These are phyloP conservation scores for Pythium coloratum DNA, from an alignment of 352 stramenopile species.

Conservation along the genomic window DNA sequence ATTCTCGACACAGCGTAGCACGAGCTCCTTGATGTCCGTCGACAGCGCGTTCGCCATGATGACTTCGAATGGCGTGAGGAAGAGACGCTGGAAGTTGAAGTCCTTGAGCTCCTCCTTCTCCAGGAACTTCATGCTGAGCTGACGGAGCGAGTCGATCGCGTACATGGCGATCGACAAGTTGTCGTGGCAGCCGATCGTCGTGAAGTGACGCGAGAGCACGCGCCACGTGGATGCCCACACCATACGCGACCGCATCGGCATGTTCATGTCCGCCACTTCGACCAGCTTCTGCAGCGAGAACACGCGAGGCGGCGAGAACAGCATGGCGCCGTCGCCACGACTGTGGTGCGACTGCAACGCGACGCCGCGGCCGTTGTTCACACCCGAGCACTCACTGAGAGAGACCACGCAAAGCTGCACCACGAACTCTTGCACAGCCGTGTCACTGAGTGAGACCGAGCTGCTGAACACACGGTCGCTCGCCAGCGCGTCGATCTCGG, in stretches of 20 bases:
- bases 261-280: constrained; percentile 99
- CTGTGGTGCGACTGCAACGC: constrained; percentile 23
- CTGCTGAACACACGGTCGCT: constrained; percentile 93
- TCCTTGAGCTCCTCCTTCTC: constrained; percentile 97
- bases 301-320: constrained; percentile 87
- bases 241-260: constrained; percentile 94
- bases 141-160: constrained; percentile 98
- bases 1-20: constrained; percentile 91
- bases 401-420: constrained; percentile 89
- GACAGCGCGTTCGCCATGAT: constrained; percentile 89
- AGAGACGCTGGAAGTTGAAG: constrained; percentile 99
- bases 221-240: constrained; percentile 99
- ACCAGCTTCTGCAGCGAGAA: constrained; percentile 99
- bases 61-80: constrained; percentile 97
- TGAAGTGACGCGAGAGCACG: constrained; percentile 97
- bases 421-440: constrained; percentile 89
- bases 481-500: constrained; percentile 81
- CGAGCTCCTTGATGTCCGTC: constrained; percentile 88
- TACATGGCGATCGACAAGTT: constrained; percentile 98
- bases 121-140: constrained; percentile 99
- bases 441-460: constrained; percentile 75
- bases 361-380: constrained; percentile 41
- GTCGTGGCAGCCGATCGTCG: constrained; percentile 95
- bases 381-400: constrained; percentile 85
- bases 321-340: constrained; percentile 28